Evolutionary conservation across 2,329 filamentous ascomycete species (phyloP).

Genomic region (Trichophyton mentagrophytes): DNA sequence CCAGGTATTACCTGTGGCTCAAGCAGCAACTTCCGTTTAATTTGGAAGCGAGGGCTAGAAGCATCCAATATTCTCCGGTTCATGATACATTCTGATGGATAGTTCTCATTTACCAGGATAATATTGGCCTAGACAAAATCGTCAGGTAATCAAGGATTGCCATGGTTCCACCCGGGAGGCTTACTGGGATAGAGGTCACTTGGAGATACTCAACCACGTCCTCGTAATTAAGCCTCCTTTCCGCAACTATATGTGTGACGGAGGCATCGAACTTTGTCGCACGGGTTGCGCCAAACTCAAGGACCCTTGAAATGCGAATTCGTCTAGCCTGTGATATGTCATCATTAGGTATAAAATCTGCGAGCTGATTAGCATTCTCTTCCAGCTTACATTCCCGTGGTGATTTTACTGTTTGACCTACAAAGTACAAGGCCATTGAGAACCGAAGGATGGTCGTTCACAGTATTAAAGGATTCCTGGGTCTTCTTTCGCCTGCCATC

Average conservation of each 20-base stretch:
- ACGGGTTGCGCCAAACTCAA: slow-evolving; percentile 64
- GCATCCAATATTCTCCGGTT: slow-evolving; percentile 48
- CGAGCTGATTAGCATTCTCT: slow-evolving; percentile 6
- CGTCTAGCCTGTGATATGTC: slow-evolving; percentile 55
- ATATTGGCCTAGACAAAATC: slow-evolving; percentile 19
- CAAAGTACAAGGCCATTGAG: slow-evolving; percentile 52
- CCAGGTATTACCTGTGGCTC: slow-evolving; percentile 1
- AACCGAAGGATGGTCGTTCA: slow-evolving; percentile 20
- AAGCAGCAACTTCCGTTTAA: slow-evolving; percentile 15
- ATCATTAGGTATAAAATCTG: slow-evolving; percentile 67
- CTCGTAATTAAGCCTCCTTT: slow-evolving; percentile 51
- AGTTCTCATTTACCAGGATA: slow-evolving; percentile 54
- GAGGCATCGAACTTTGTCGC: slow-evolving; percentile 41
- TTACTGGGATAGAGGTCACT: slow-evolving; percentile 36
- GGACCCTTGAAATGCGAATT: slow-evolving; percentile 59
- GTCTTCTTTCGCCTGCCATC: slow-evolving; percentile 14
- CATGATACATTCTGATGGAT: slow-evolving; percentile 54
- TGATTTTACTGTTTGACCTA: slow-evolving; percentile 17
- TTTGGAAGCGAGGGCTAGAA: slow-evolving; percentile 40
- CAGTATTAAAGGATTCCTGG: slow-evolving; percentile 16
- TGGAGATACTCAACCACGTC: slow-evolving; percentile 50
- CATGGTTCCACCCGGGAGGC: slow-evolving; percentile 14
- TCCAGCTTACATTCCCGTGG: neutral
- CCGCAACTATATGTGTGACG: slow-evolving; percentile 70
- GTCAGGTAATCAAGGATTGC: slow-evolving; percentile 8